These are phyloP conservation scores for Fusarium musae DNA, from an alignment of 2,329 filamentous ascomycete genomes.

Conservation along the genomic window DNA sequence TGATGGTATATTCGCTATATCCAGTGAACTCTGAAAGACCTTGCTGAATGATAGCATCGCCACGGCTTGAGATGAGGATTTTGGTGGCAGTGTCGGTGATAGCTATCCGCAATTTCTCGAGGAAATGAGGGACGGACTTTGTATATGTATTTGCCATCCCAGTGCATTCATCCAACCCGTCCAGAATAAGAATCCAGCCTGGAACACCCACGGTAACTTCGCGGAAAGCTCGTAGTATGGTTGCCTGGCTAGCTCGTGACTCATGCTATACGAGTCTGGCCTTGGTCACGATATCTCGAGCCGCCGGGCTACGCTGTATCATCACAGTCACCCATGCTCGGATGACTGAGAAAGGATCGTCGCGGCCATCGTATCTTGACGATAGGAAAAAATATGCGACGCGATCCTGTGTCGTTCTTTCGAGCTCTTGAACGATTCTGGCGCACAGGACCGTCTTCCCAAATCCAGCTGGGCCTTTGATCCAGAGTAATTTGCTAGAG, in stretches of 20 bases:
- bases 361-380: slow-evolving; percentile 25
- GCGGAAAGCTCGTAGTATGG: accelerated
- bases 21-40: accelerated
- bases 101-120: slow-evolving; percentile 2
- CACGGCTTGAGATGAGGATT: background rate
- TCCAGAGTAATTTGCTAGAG: slow-evolving; percentile 44
- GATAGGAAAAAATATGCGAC: slow-evolving; percentile 50
- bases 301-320: background rate
- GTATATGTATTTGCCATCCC: background rate
- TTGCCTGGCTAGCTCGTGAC: accelerated
- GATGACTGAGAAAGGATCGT: slow-evolving; percentile 41
- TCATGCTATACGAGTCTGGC: background rate
- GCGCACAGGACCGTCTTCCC: slow-evolving; percentile 51
- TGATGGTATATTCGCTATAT: background rate
- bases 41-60: accelerated
- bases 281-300: slow-evolving; percentile 20
- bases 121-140: slow-evolving; percentile 23
- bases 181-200: background rate
- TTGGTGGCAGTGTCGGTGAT: slow-evolving; percentile 11
- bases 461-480: slow-evolving; percentile 45
- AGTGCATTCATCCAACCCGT: slow-evolving; percentile 15
- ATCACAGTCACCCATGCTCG: slow-evolving; percentile 36
- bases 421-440: slow-evolving; percentile 43
- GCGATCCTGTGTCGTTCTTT: accelerated
- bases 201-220: background rate